phyloP scores from a whole-genome alignment of 2,329 filamentous ascomycete species.

The Rhinocladiella similis region DNA sequence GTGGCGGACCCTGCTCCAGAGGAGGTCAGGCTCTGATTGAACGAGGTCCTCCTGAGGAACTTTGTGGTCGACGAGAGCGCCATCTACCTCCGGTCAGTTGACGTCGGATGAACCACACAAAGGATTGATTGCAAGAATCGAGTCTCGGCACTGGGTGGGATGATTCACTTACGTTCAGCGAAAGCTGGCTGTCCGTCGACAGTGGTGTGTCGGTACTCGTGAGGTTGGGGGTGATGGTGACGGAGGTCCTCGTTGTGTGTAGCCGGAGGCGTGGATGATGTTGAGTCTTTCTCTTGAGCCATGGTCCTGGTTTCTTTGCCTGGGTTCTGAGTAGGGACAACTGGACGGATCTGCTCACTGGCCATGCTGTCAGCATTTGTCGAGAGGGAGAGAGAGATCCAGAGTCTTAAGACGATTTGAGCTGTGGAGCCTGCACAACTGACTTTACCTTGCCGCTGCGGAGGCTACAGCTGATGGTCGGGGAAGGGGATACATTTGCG shows the following conservation, averaged over 20 bases:
- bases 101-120: no score
- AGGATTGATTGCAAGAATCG: no score
- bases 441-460: constrained; percentile 1
- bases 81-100: constrained; percentile 18
- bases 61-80: constrained; percentile 35
- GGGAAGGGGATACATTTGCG: constrained; percentile 12
- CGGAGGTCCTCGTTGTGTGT: constrained; percentile 20
- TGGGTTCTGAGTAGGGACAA: not conserved
- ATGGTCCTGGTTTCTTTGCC: constrained; percentile 15
- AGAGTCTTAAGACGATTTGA: constrained; percentile 14
- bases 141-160: no score
- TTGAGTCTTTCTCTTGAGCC: constrained; percentile 22
- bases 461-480: constrained; percentile 5
- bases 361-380: constrained; percentile 10
- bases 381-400: not conserved
- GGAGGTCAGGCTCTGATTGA: constrained; percentile 32
- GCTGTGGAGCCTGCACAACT: not conserved
- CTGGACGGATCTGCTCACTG: constrained; percentile 6
- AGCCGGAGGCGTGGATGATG: constrained; percentile 19
- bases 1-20: constrained; percentile 57
- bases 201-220: constrained; percentile 22
- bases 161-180: constrained; percentile 26
- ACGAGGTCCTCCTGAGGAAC: constrained; percentile 32
- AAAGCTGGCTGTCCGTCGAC: constrained; percentile 19
- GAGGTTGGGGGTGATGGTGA: not conserved